Evolutionary conservation across 306 rosid genomes (phyloP).

Genomic region (Bauhinia variegata): DNA sequence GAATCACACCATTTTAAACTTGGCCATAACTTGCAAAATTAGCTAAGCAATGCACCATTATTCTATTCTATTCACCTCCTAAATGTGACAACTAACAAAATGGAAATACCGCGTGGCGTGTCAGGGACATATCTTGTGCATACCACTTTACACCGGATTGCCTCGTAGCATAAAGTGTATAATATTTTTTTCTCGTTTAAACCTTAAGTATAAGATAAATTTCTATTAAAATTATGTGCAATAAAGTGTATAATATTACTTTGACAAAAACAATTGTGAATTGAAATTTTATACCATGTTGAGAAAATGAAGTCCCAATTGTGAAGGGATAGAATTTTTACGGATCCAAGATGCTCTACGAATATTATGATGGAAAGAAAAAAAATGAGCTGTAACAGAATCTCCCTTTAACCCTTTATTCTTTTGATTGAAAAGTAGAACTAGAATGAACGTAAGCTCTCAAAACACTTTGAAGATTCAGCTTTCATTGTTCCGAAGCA

Average conservation of each 20-base stretch:
- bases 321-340: background rate
- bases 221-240: too few species aligned
- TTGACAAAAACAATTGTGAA: too few species aligned
- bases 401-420: conserved; percentile 46
- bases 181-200: too few species aligned
- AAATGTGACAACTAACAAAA: background rate
- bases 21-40: background rate
- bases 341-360: too few species aligned
- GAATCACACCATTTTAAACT: background rate
- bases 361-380: background rate
- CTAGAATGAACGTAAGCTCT: conserved; percentile 29
- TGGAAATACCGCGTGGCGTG: too few species aligned
- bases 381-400: conserved; percentile 39
- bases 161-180: too few species aligned
- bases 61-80: background rate
- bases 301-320: background rate
- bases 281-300: too few species aligned
- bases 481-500: too few species aligned
- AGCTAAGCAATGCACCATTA: background rate
- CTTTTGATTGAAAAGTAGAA: conserved; percentile 41
- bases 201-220: too few species aligned
- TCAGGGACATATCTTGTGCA: too few species aligned
- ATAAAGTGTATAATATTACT: too few species aligned
- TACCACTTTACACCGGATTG: too few species aligned
- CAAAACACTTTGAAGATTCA: conserved; percentile 25